These are phyloP conservation scores for Parsonsia alboflavescens DNA, from an alignment of 257 asterid species.

Conservation along the genomic window DNA sequence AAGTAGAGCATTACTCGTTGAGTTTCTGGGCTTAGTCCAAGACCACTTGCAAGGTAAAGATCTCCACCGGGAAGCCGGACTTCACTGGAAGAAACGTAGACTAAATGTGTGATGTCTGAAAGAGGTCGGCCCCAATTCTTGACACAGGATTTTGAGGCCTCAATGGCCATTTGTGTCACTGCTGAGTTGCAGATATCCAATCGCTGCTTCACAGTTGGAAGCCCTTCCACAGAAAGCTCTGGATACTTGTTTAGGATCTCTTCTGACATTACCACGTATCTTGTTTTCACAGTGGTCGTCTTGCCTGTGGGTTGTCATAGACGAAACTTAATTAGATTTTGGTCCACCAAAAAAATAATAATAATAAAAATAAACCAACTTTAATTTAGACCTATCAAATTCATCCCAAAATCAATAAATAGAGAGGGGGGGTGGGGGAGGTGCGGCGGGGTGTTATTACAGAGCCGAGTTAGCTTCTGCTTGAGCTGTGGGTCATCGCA, in stretches of 20 bases:
- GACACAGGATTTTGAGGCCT: conserved; percentile 75
- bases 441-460: no score
- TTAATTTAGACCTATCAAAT: no score
- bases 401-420: no score
- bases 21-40: conserved; percentile 63
- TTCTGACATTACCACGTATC: conserved; percentile 95
- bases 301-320: conserved; percentile 47
- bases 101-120: conserved; percentile 79
- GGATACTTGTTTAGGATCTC: conserved; percentile 82
- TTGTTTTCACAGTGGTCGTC: conserved; percentile 87
- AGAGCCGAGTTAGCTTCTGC: conserved; percentile 80
- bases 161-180: conserved; percentile 88
- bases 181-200: conserved; percentile 84
- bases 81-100: conserved; percentile 93
- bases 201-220: conserved; percentile 75
- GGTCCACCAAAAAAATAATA: no score
- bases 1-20: conserved; percentile 76
- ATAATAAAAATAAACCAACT: no score
- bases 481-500: conserved; percentile 74
- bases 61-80: conserved; percentile 95
- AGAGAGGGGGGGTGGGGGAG: neutral
- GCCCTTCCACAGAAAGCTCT: conserved; percentile 76
- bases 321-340: neutral
- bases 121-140: conserved; percentile 65
- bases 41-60: conserved; percentile 80